Evolutionary conservation across 257 asterid species (phyloP).

Genomic region (Galeopsis tetrahit): DNA sequence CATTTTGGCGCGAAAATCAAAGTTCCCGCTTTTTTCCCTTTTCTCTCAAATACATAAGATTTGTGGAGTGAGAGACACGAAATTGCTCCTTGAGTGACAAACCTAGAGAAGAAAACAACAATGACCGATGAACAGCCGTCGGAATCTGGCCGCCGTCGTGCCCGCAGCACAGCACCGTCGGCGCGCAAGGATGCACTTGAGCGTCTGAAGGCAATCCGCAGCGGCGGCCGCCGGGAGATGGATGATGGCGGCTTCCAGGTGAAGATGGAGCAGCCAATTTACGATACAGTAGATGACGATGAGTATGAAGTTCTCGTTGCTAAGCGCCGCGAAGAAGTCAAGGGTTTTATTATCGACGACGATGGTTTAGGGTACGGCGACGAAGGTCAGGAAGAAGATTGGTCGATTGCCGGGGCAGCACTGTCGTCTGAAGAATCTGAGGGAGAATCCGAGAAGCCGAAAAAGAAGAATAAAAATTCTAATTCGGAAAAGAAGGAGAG

Average conservation of each 20-base stretch:
- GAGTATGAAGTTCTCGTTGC: constrained; percentile 84
- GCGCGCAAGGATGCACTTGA: constrained; percentile 74
- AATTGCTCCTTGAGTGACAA: neutral
- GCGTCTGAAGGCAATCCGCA: constrained; percentile 68
- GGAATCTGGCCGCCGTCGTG: constrained; percentile 62
- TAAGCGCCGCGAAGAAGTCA: constrained; percentile 74
- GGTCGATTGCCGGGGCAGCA: constrained; percentile 68
- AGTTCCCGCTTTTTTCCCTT: neutral
- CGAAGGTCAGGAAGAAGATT: constrained; percentile 96
- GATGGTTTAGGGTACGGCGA: constrained; percentile 90
- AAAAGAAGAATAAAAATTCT: constrained; percentile 54
- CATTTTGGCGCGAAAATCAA: constrained; percentile 42
- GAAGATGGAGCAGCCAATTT: constrained; percentile 79
- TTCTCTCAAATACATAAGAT: constrained; percentile 29
- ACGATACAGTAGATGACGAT: constrained; percentile 83
- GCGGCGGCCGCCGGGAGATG: constrained; percentile 66
- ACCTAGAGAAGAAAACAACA: constrained; percentile 14
- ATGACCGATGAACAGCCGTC: constrained; percentile 76
- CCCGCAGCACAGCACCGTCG: constrained; percentile 51
- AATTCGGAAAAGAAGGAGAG: constrained; percentile 63
- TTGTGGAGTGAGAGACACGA: constrained; percentile 9
- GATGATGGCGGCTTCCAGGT: constrained; percentile 61
- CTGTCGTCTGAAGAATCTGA: constrained; percentile 75
- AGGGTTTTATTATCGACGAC: constrained; percentile 85
- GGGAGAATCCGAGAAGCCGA: constrained; percentile 63